Evolutionary conservation across 768 basidiomycete species (phyloP), one percentile per base, ranked within the genome.

Genomic region (Boletus rex-veris): DNA sequence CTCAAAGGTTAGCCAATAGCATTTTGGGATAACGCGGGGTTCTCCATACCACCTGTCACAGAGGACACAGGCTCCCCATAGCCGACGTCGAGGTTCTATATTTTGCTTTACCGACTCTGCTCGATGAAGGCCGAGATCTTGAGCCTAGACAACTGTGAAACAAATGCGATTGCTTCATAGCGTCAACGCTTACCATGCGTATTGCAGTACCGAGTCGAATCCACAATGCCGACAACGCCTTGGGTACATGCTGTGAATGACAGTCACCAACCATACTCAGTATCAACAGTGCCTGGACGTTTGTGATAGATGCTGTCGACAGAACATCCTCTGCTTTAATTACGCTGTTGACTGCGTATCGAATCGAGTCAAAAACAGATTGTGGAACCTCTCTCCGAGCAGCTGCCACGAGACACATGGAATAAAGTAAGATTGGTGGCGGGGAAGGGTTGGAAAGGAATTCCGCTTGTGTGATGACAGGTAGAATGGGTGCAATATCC

Each of bases 31-130:
- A 56, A 60, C 51, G 30, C 11, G 41, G 50, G 46, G n/a, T 16
- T 50, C 40, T 53, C 19, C 79, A 60, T 73, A 92, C 90, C 94
- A 97, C 74, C 96, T 79, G 71, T 99, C 96, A 61, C 87, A 86
- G 61, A 98, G 92, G 50, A 98, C 85, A 73, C 96, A 98, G 37
- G 86, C 86, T 21, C 86, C 92, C 97, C 97, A 99, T 36, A 99
- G 76, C 48, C 97, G 80, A 55, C 97, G 80, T 49, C 94, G 78
- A 40, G 94, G 77, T 69, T 95, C 95, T 45, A 98, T 83, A 58
- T 85, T 81, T 66, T 87, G 85, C 62, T 85, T 89, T 40, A 88
- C 85, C 1, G 88, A 85, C 68, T 95, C 92, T 42, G 95, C 91
- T 24, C 97, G 83, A 70, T 98, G 96, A 47, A 99, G 73, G 4